Conservation (phyloP, 2,329 filamentous ascomycete genomes). For the Dothideomycetidae sp. region DNA sequence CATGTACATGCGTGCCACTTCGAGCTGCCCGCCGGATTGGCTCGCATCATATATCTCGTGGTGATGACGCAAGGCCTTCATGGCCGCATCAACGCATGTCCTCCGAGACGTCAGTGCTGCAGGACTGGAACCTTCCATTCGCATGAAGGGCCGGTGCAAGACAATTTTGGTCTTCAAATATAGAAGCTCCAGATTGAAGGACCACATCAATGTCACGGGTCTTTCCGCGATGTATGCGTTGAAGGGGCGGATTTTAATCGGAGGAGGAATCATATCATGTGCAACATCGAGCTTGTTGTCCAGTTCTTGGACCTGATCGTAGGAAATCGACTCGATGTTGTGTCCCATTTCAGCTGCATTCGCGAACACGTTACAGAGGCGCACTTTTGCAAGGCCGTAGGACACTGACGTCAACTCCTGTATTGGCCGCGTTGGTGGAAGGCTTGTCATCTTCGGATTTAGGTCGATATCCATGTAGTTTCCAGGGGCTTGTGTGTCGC, state of each 20-base stretch:
- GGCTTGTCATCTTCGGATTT: slow-evolving; percentile 18
- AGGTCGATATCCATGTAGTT: slow-evolving; percentile 35
- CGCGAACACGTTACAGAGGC: slow-evolving; percentile 24
- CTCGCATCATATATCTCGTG: slow-evolving; percentile 36
- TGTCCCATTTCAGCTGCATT: slow-evolving; percentile 27
- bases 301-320: slow-evolving; percentile 26
- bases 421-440: slow-evolving; percentile 24
- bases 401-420: slow-evolving; percentile 23
- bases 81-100: slow-evolving; percentile 34
- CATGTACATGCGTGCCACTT: slow-evolving; percentile 33
- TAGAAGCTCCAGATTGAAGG: slow-evolving; percentile 38
- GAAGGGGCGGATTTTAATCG: slow-evolving; percentile 25
- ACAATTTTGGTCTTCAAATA: slow-evolving; percentile 39
- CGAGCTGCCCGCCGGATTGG: slow-evolving; percentile 29
- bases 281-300: slow-evolving; percentile 25
- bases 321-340: slow-evolving; percentile 22
- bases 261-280: slow-evolving; percentile 22
- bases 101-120: slow-evolving; percentile 29
- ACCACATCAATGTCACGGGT: slow-evolving; percentile 37
- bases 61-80: slow-evolving; percentile 36
- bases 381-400: slow-evolving; percentile 24
- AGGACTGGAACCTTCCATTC: slow-evolving; percentile 12
- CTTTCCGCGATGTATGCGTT: slow-evolving; percentile 34
- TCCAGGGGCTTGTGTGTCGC: slow-evolving; percentile 29
- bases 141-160: slow-evolving; percentile 40